phyloP scores from a whole-genome alignment of 352 stramenopile species.

The Globisporangium abappressorium region DNA sequence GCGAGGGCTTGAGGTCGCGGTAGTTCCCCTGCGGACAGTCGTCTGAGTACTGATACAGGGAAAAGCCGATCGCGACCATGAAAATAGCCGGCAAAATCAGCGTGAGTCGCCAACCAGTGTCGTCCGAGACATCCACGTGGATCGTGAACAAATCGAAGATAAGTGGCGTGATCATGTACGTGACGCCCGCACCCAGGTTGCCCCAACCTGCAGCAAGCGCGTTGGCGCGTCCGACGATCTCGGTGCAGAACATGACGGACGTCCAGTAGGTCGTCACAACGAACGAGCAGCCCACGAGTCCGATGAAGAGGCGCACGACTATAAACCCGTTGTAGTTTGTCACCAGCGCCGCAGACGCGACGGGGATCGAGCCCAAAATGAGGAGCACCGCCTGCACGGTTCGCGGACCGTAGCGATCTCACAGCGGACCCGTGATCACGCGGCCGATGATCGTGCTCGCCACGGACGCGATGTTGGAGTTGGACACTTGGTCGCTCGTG shows the following conservation, averaged over 20 bases:
- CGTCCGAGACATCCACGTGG: slow-evolving; percentile 36
- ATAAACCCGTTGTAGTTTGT: slow-evolving; percentile 72
- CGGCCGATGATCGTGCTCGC: slow-evolving; percentile 89
- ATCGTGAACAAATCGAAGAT: slow-evolving; percentile 88
- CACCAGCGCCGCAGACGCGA: slow-evolving; percentile 80
- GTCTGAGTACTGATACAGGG: slow-evolving; percentile 81
- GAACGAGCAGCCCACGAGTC: slow-evolving; percentile 91
- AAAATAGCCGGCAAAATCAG: slow-evolving; percentile 88
- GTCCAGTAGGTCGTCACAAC: slow-evolving; percentile 94
- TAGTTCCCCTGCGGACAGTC: slow-evolving; percentile 93
- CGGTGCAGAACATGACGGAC: slow-evolving; percentile 90
- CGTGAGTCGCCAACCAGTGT: slow-evolving; percentile 89
- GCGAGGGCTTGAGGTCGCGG: slow-evolving; percentile 43
- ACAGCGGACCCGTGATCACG: slow-evolving; percentile 88
- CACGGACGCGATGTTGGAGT: slow-evolving; percentile 90
- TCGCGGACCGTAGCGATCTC: slow-evolving; percentile 89
- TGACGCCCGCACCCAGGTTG: slow-evolving; percentile 90
- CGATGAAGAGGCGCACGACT: slow-evolving; percentile 92
- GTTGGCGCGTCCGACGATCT: slow-evolving; percentile 93
- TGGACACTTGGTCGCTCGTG: slow-evolving; percentile 83
- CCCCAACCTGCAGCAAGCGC: slow-evolving; percentile 91
- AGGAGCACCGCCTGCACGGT: slow-evolving; percentile 82
- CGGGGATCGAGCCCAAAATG: slow-evolving; percentile 74
- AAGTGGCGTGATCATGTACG: slow-evolving; percentile 85
- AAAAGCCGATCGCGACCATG: slow-evolving; percentile 67